Percentiles rank a stretch among this genome's conserved stretches.
Evolutionary conservation across 2,329 filamentous ascomycete species (phyloP).

Genomic region (Aspergillus brunneoviolaceus): DNA sequence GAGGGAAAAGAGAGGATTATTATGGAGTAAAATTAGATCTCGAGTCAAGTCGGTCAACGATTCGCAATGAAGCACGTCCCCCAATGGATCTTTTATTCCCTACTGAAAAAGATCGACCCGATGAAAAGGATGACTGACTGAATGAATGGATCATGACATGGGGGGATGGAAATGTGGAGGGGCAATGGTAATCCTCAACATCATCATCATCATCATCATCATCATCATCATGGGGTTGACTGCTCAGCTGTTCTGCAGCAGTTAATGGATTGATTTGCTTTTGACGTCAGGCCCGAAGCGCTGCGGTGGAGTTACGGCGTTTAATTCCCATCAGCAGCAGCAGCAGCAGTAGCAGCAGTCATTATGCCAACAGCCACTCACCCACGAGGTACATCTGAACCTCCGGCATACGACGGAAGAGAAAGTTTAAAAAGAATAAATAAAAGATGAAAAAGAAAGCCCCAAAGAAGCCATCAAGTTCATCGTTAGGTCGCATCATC

Average conservation of each 20-base stretch:
- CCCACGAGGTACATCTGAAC: neutral
- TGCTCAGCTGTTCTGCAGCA: neutral
- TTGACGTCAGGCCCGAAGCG: slow-evolving; percentile 23
- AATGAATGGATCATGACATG: neutral
- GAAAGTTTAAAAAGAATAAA: neutral
- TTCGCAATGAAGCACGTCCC: neutral
- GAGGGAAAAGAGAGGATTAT: neutral
- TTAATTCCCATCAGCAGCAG: slow-evolving; percentile 2
- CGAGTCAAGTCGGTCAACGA: neutral
- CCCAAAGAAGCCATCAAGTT: neutral
- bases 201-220: neutral
- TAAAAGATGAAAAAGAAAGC: neutral
- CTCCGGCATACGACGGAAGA: neutral
- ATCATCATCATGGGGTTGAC: neutral
- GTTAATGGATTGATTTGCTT: slow-evolving; percentile 4
- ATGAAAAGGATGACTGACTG: neutral
- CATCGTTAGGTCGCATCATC: neutral
- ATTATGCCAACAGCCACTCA: neutral
- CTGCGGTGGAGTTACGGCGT: slow-evolving; percentile 14
- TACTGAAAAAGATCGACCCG: neutral
- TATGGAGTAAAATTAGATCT: neutral
- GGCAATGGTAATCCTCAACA: neutral
- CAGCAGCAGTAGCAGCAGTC: too few relatives aligned
- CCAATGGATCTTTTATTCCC: neutral
- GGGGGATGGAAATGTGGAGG: neutral